Evolutionary conservation across 2,329 filamentous ascomycete genomes (phyloP), one percentile per base, ranked within the genome.

Genomic region (Curvularia lunata): DNA sequence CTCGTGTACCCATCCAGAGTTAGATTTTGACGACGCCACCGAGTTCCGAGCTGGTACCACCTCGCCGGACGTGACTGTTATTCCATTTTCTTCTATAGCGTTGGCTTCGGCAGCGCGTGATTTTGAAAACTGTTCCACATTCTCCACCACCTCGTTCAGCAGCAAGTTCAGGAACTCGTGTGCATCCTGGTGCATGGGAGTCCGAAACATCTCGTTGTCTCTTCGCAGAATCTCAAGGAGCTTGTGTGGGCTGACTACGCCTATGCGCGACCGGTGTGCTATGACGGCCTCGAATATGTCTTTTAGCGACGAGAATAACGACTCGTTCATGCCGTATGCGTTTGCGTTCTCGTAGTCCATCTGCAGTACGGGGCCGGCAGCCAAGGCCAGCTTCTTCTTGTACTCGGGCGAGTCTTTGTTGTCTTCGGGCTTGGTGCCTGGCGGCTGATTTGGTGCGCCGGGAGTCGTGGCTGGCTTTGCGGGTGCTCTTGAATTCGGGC

Each of bases 141-240:
- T 96, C 47, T 92, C 86, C 51, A 99, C 94, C 32, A 99, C 91
- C 73, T 97, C 91, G 76, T 99, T 99, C n/a, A 99, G 82, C 2
- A 99, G 84, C 30, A 98, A 81, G 58, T 96, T 96, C 68, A 98
- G 86, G 67, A 99, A 99, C 74, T 99, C 95, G 76, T 99, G 95
- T 1, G 95, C 95, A 75, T 99, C 95, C 75, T 99, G 95, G 76
- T 99, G 95, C 91, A 97, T 97, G 4, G 93, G 91, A 38, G 92
- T 94, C 57, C 92, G 88, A 71, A 99, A 99, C 89, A 97, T 93
- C 76, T 99, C 95, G 74, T 99, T 96, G 69, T 98, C 92, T 62
- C 91, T 87, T 72, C 93, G 91, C 71, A 99, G 87, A 25, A 97
- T 93, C 73, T 99, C 94, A 34, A 99, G 83, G 63, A 99, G 97